A percentile compares a stretch with the other conserved stretches of the same genome.
These are phyloP conservation scores for Pyracantha coccinea DNA, from an alignment of 331 rosid species.

Conservation along the genomic window DNA sequence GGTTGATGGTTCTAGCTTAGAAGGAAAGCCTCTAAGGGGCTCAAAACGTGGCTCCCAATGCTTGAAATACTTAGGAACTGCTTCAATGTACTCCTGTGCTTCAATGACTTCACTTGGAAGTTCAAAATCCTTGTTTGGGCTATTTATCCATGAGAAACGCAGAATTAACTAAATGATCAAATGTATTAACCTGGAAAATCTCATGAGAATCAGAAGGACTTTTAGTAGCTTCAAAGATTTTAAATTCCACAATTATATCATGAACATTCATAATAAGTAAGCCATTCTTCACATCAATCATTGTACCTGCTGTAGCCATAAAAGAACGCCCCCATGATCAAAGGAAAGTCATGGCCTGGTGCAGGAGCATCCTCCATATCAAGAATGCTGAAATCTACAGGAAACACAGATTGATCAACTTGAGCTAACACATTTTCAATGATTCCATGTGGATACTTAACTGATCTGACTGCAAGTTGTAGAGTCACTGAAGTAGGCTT, in stretches of 20 bases:
- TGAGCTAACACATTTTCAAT: not conserved
- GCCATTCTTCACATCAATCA: not conserved
- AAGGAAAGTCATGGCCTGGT: not conserved
- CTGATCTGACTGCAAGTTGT: not conserved
- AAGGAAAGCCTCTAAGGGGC: no score
- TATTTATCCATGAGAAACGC: no score
- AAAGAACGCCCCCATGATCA: not conserved
- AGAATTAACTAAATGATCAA: not conserved
- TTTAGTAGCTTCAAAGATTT: not conserved
- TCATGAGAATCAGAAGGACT: not conserved
- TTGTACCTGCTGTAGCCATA: not conserved
- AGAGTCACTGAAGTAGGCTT: not conserved
- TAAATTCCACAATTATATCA: not conserved
- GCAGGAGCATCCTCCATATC: not conserved
- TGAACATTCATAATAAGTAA: accelerated
- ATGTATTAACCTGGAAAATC: not conserved
- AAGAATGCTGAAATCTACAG: not conserved
- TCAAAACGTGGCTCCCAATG: no score
- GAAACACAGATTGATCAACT: not conserved
- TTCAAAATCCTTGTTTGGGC: no score
- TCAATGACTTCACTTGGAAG: no score
- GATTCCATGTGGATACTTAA: not conserved
- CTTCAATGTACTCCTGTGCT: no score
- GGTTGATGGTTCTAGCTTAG: no score
- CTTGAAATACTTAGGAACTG: no score